phyloP scores from a whole-genome alignment of 768 basidiomycete species.

The Naganishia friedmannii region DNA sequence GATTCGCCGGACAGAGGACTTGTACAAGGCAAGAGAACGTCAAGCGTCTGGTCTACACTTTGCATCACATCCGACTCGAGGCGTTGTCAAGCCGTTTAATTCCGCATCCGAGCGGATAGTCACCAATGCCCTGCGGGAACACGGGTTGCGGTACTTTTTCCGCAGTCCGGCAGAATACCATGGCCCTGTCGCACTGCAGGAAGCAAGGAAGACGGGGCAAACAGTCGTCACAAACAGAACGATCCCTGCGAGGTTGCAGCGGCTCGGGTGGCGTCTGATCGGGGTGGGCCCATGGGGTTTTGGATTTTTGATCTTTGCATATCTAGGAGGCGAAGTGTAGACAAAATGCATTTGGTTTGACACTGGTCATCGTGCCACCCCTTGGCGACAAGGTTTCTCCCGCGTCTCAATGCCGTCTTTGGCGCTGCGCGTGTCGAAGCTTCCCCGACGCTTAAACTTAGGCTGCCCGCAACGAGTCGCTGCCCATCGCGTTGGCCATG shows the following conservation, averaged over 20 bases:
- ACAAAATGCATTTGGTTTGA: no score
- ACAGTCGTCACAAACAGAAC: conserved; percentile 17
- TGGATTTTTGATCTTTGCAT: conserved; percentile 48
- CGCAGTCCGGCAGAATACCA: conserved; percentile 34
- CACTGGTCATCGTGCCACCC: no score
- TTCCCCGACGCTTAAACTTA: no score
- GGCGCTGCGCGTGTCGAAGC: no score
- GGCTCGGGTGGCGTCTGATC: conserved; percentile 45
- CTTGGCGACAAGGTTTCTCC: no score
- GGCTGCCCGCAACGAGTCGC: no score
- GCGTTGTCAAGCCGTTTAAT: conserved; percentile 24
- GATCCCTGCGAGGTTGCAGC: conserved; percentile 30
- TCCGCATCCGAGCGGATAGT: conserved; percentile 4
- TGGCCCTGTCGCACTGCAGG: conserved; percentile 1
- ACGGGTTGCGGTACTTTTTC: conserved; percentile 43
- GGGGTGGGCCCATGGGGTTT: conserved; percentile 50
- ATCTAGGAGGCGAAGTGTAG: conserved; percentile 48
- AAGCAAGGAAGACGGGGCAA: conserved; percentile 20
- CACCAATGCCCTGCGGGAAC: conserved; percentile 31
- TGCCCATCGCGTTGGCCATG: no score
- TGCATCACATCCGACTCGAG: conserved; percentile 9
- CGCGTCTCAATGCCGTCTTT: no score
- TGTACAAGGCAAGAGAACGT: conserved; percentile 17
- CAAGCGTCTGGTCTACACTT: conserved; percentile 26
- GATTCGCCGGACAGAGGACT: conserved; percentile 36